phyloP scores from a whole-genome alignment of 768 basidiomycete genomes.

The Mycena epipterygia region DNA sequence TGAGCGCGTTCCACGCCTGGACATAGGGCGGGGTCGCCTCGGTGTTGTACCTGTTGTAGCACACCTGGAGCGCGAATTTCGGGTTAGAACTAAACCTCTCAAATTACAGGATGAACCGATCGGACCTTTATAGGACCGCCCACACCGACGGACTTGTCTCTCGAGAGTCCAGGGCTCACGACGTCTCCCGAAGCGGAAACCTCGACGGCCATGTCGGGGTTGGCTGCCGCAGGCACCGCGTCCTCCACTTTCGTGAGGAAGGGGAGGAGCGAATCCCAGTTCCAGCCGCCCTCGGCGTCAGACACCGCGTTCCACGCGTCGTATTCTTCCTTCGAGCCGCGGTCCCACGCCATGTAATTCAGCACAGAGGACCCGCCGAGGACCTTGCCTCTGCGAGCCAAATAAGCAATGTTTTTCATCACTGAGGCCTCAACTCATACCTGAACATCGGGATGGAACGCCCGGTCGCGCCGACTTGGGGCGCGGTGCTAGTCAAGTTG shows the following conservation, averaged over 20 bases:
- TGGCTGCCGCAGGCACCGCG: not conserved
- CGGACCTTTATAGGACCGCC: constrained; percentile 19
- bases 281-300: constrained; percentile 4
- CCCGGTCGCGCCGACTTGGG: constrained; percentile 12
- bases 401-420: not conserved
- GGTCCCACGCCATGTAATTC: constrained; percentile 20
- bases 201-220: constrained; percentile 3
- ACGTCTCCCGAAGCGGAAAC: not conserved
- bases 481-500: constrained; percentile 6
- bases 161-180: not conserved
- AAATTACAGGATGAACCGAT: not conserved
- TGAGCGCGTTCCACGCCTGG: constrained; percentile 18
- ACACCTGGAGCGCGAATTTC: not conserved
- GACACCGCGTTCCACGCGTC: constrained; percentile 12
- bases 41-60: not conserved
- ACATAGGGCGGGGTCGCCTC: not conserved
- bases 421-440: not conserved
- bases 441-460: constrained; percentile 12
- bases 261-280: constrained; percentile 17
- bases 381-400: constrained; percentile 9
- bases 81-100: not conserved
- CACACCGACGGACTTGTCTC: not conserved
- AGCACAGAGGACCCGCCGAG: constrained; percentile 14
- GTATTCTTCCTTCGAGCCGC: constrained; percentile 23
- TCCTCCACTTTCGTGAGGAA: constrained; percentile 13